Evolutionary conservation across 441 rosid genomes (phyloP).

Genomic region (Erysimum cheiri): DNA sequence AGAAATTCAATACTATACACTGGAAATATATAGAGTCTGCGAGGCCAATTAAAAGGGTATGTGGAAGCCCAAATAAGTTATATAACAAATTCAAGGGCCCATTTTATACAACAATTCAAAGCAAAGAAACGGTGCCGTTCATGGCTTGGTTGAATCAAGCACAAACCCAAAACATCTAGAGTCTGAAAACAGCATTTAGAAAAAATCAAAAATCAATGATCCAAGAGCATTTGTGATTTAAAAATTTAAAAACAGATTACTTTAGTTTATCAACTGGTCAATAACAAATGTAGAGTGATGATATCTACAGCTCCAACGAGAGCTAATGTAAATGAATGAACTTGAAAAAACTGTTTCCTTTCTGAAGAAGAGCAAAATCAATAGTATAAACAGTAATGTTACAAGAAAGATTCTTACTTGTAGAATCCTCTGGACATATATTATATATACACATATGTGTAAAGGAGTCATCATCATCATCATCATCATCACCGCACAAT

Average conservation of each 20-base stretch:
- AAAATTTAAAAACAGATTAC: background rate
- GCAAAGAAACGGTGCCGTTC: background rate
- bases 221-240: background rate
- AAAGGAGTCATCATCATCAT: slow-evolving; percentile 12
- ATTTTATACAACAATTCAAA: background rate
- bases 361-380: background rate
- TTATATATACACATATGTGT: background rate
- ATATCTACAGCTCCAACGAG: background rate
- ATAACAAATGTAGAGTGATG: background rate
- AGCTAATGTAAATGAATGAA: background rate
- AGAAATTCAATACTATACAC: background rate
- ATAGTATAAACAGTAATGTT: slow-evolving; percentile 18
- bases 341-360: background rate
- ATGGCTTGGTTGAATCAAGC: background rate
- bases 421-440: background rate
- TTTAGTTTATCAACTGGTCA: background rate
- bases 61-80: background rate
- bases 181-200: background rate
- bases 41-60: background rate
- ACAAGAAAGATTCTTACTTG: slow-evolving; percentile 34
- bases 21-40: background rate
- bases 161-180: background rate
- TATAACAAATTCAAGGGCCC: background rate
- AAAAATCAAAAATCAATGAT: background rate
- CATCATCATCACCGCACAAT: background rate